These are phyloP conservation scores for Auricularia sp. DNA, from an alignment of 768 basidiomycete species.

Conservation along the genomic window DNA sequence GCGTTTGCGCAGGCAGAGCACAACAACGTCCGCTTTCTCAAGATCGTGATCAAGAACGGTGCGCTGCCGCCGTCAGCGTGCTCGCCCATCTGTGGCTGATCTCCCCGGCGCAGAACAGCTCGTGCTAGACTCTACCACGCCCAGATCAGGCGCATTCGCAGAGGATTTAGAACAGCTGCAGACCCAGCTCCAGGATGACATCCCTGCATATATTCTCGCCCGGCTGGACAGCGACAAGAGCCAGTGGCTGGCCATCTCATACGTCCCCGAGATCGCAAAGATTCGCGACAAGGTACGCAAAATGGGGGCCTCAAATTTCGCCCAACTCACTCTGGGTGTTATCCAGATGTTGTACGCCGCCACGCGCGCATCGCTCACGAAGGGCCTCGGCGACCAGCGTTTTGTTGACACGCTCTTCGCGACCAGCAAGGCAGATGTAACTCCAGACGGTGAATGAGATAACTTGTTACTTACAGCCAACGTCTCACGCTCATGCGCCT, in stretches of 20 bases:
- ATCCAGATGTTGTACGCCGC: conserved; percentile 83
- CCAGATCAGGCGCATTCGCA: conserved; percentile 36
- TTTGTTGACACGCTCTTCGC: conserved; percentile 75
- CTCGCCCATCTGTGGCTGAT: conserved; percentile 10
- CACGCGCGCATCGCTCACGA: conserved; percentile 57
- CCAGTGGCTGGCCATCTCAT: conserved; percentile 68
- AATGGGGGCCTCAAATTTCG: conserved; percentile 4
- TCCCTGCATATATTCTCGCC: conserved; percentile 69
- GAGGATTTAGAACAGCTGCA: conserved; percentile 54
- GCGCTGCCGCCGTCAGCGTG: conserved; percentile 12
- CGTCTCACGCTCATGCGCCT: not conserved
- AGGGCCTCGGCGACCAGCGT: conserved; percentile 49
- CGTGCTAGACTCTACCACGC: conserved; percentile 45
- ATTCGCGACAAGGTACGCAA: conserved; percentile 66
- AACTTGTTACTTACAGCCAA: too few species aligned
- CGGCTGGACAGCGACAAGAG: conserved; percentile 48
- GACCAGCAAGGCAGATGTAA: conserved; percentile 58
- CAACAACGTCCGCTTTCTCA: conserved; percentile 56
- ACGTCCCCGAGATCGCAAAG: conserved; percentile 74
- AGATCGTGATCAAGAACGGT: conserved; percentile 71
- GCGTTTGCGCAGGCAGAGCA: conserved; percentile 37
- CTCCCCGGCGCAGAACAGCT: conserved; percentile 47
- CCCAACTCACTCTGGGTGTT: not conserved
- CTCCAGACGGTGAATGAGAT: conserved; percentile 27
- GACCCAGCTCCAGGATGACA: conserved; percentile 45